Conservation (phyloP, 2,329 filamentous ascomycete genomes). For the Aureobasidium mangrovei region DNA sequence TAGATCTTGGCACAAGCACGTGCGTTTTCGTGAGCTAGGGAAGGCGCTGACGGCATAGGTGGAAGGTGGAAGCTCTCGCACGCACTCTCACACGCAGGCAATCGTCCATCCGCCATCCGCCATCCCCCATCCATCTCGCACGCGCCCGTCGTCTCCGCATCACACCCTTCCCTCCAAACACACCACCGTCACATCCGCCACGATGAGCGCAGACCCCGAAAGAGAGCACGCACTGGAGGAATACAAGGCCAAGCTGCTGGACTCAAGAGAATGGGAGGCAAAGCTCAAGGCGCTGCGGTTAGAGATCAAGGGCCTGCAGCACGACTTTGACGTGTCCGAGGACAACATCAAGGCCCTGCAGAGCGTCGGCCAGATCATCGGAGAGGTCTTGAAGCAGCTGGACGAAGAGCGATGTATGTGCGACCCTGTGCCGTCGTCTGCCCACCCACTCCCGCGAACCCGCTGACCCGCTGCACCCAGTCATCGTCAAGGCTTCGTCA, state of each 20-base stretch:
- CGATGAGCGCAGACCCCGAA: constrained; percentile 36
- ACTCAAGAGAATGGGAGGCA: constrained; percentile 96
- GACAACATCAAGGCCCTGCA: constrained; percentile 99
- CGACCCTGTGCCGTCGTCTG: not conserved
- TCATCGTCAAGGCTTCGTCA: constrained; percentile 97
- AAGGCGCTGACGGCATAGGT: constrained; percentile 2
- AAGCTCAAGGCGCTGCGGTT: constrained; percentile 90
- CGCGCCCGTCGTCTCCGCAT: not conserved
- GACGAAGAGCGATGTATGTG: constrained; percentile 96
- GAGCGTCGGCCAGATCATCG: constrained; percentile 98
- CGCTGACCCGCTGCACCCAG: constrained; percentile 37
- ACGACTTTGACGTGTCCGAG: constrained; percentile 92
- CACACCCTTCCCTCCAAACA: constrained; percentile 3
- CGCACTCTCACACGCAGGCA: not conserved
- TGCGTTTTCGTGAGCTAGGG: not conserved
- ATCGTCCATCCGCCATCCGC: constrained; percentile 3
- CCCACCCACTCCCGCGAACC: not conserved
- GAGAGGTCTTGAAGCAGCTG: constrained; percentile 95
- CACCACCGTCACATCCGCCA: not conserved
- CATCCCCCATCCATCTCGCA: not conserved
- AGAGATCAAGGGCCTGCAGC: constrained; percentile 92
- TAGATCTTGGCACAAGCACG: not conserved
- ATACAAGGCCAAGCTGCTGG: constrained; percentile 54
- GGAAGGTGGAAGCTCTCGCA: not conserved
- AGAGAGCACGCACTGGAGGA: constrained; percentile 43